Conservation (phyloP, 2,329 filamentous ascomycete species). For the Pseudogymnoascus verrucosus region DNA sequence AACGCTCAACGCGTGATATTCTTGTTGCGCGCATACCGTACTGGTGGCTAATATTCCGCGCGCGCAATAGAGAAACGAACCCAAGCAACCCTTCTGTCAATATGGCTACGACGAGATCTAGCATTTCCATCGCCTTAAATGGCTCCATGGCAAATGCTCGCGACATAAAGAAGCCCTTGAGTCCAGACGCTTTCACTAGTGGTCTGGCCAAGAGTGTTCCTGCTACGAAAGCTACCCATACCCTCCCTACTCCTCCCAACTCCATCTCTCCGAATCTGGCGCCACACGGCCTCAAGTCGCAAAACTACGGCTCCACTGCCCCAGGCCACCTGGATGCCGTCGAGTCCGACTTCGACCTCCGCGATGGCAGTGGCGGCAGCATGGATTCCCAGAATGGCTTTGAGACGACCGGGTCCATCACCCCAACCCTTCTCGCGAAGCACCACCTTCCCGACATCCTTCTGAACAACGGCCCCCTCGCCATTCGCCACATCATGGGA, state of each 20-base stretch:
- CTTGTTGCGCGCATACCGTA: not conserved
- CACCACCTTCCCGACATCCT: conserved; percentile 87
- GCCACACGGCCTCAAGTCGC: conserved; percentile 69
- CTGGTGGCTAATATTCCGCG: conserved; percentile 16
- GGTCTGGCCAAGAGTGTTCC: conserved; percentile 59
- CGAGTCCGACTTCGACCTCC: conserved; percentile 82
- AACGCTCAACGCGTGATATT: not conserved
- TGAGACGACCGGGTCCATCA: conserved; percentile 77
- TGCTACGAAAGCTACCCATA: conserved; percentile 44
- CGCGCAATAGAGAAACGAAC: conserved; percentile 27
- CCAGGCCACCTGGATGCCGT: conserved; percentile 46
- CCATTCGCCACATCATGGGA: conserved; percentile 92
- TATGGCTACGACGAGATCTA: conserved; percentile 58
- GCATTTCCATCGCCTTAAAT: conserved; percentile 14
- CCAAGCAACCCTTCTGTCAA: conserved; percentile 26
- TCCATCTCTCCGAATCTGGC: conserved; percentile 85
- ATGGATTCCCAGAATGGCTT: conserved; percentile 31
- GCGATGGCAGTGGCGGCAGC: conserved; percentile 52
- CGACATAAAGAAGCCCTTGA: conserved; percentile 54
- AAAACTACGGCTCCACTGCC: conserved; percentile 25
- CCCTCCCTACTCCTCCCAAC: conserved; percentile 85
- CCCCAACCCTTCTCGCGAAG: conserved; percentile 75
- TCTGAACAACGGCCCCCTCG: conserved; percentile 78
- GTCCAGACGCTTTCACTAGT: conserved; percentile 66
- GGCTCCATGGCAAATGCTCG: conserved; percentile 29